Percentiles rank a stretch among this genome's conserved stretches.
Evolutionary conservation across 345 rosid species (phyloP).

Genomic region (Nasturtium officinale): DNA sequence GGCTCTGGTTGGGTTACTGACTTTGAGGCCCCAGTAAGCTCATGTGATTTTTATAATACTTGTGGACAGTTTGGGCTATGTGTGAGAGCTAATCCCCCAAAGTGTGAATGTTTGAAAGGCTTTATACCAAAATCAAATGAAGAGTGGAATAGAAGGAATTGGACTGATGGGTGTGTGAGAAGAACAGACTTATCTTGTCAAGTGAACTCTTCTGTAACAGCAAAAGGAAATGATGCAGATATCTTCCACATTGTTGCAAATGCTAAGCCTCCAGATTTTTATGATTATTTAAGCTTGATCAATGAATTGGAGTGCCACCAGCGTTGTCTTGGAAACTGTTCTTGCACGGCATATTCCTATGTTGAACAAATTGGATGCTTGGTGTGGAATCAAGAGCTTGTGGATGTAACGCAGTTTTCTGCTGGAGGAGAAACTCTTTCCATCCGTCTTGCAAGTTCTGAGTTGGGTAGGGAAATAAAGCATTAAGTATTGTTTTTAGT

Average conservation of each 20-base stretch:
- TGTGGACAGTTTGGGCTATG: conserved; percentile 41
- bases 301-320: conserved; percentile 25
- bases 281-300: conserved; percentile 37
- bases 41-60: conserved; percentile 36
- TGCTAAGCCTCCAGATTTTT: conserved; percentile 44
- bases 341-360: conserved; percentile 40
- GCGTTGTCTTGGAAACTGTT: conserved; percentile 41
- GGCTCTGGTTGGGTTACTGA: conserved; percentile 40
- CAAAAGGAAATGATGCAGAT: conserved; percentile 24
- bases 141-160: conserved; percentile 40
- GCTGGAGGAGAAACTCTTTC: conserved; percentile 33
- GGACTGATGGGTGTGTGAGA: conserved; percentile 40
- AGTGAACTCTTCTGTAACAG: conserved; percentile 27
- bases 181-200: conserved; percentile 37
- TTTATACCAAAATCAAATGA: conserved; percentile 42
- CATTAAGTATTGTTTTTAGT: conserved; percentile 5
- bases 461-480: conserved; percentile 34
- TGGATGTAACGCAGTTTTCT: conserved; percentile 36
- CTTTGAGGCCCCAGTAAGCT: conserved; percentile 32
- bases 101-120: conserved; percentile 45
- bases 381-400: conserved; percentile 39
- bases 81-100: conserved; percentile 33
- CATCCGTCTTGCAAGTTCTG: conserved; percentile 41
- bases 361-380: conserved; percentile 39
- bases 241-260: conserved; percentile 28